These are phyloP conservation scores for Cyberlindnera petersonii DNA, from an alignment of 805 yeast genomes.

Conservation along the genomic window DNA sequence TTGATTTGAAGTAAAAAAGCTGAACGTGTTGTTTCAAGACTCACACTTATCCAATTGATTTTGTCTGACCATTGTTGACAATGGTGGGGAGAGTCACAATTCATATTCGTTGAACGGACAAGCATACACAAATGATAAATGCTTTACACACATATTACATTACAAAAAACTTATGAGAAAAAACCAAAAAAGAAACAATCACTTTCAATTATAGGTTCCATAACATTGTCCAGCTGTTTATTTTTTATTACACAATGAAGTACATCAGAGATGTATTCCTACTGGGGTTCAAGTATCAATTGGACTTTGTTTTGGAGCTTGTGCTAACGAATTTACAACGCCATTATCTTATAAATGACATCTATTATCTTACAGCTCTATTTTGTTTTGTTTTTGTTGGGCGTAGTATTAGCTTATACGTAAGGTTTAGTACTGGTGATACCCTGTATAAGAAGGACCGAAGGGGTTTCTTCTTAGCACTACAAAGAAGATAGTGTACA, in stretches of 20 bases:
- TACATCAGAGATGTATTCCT: neutral
- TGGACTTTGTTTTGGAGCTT: too few species aligned
- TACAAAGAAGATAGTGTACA: neutral
- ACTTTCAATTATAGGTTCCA: too few species aligned
- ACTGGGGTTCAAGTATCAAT: too few species aligned
- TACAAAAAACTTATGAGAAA: neutral
- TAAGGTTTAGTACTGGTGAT: too few species aligned
- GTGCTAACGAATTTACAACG: slow-evolving; percentile 5
- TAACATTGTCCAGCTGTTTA: too few species aligned
- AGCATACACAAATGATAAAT: too few species aligned
- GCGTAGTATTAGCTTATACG: too few species aligned
- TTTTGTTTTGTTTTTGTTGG: too few species aligned
- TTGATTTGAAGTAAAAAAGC: slow-evolving; percentile 30
- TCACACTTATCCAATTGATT: neutral
- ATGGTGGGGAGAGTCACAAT: neutral
- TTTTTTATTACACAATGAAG: neutral
- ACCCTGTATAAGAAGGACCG: too few species aligned
- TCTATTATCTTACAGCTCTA: slow-evolving; percentile 1
- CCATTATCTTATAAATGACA: slow-evolving; percentile 9
- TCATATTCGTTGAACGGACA: too few species aligned
- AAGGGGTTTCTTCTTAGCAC: too few species aligned
- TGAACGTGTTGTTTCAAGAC: neutral
- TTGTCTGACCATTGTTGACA: neutral
- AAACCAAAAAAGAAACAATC: neutral
- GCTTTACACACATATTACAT: neutral